Percentiles rank a stretch among this genome's conserved stretches.
Evolutionary conservation across 164 flowering plant species (phyloP).

Genomic region (Kingdonia uniflora): DNA sequence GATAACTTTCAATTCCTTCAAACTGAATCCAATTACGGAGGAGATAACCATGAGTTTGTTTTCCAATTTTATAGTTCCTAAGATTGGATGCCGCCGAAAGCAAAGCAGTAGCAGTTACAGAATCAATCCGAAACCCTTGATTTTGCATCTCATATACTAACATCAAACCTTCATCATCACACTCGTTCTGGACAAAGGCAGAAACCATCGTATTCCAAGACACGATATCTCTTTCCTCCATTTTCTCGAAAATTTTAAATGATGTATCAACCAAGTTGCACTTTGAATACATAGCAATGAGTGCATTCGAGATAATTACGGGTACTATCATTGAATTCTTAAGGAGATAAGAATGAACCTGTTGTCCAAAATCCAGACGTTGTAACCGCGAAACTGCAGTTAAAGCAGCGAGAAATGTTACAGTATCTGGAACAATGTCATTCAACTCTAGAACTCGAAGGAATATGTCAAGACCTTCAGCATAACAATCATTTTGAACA

Average conservation of each 20-base stretch:
- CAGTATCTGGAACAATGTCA: constrained; percentile 40
- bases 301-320: constrained; percentile 43
- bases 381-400: constrained; percentile 71
- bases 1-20: constrained; percentile 77
- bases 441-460: constrained; percentile 31
- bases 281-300: constrained; percentile 75
- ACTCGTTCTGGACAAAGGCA: constrained; percentile 71
- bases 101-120: constrained; percentile 56
- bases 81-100: constrained; percentile 88
- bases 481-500: constrained; percentile 43
- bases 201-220: constrained; percentile 88
- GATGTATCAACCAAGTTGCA: constrained; percentile 44
- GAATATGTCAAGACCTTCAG: constrained; percentile 52
- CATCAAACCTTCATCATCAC: constrained; percentile 72
- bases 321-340: constrained; percentile 28
- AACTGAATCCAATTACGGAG: constrained; percentile 58
- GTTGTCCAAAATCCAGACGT: constrained; percentile 36
- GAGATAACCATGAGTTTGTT: constrained; percentile 70
- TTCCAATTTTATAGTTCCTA: constrained; percentile 45
- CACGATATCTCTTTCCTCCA: constrained; percentile 69
- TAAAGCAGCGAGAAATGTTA: constrained; percentile 52
- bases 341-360: constrained; percentile 59
- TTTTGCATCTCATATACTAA: constrained; percentile 77
- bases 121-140: constrained; percentile 48
- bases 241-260: constrained; percentile 46